These are phyloP conservation scores for Diaporthe velutina DNA, from an alignment of 2,329 filamentous ascomycete genomes.

Conservation along the genomic window DNA sequence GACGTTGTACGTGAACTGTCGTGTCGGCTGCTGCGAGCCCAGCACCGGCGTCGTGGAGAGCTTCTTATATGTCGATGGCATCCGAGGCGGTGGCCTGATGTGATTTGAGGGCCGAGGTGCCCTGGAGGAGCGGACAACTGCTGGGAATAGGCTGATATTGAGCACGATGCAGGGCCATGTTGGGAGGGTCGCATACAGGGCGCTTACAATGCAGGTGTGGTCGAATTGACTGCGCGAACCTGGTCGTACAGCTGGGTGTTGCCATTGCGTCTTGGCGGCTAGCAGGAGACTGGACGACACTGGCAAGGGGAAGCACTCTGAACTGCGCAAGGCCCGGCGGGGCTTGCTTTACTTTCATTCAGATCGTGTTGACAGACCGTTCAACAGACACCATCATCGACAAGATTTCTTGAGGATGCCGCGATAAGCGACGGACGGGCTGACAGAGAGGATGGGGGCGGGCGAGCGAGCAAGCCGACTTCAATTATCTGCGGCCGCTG, in stretches of 20 bases:
- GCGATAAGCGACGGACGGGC: neutral
- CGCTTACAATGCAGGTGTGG: conserved; percentile 40
- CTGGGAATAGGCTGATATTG: conserved; percentile 15
- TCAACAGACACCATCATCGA: conserved; percentile 30
- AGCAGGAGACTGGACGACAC: neutral
- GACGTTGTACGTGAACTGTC: conserved; percentile 74
- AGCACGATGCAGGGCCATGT: conserved; percentile 21
- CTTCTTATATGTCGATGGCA: conserved; percentile 24
- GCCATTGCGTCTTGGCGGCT: conserved; percentile 37
- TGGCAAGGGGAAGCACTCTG: conserved; percentile 22
- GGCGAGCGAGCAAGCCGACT: conserved; percentile 17
- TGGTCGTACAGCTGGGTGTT: conserved; percentile 37
- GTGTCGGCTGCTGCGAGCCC: conserved; percentile 58
- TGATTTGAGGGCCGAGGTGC: neutral
- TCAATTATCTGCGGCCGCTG: conserved; percentile 7
- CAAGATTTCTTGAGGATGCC: neutral
- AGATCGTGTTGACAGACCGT: conserved; percentile 12
- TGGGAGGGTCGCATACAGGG: conserved; percentile 29
- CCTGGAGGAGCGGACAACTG: conserved; percentile 12
- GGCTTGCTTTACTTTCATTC: conserved; percentile 35
- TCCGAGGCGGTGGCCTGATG: conserved; percentile 7
- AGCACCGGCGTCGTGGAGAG: conserved; percentile 43
- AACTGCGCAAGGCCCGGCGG: conserved; percentile 37
- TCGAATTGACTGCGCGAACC: conserved; percentile 38
- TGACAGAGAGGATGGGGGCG: neutral